Evolutionary conservation across 139 green algal species (phyloP).

Genomic region (Volvox reticuliferus): DNA sequence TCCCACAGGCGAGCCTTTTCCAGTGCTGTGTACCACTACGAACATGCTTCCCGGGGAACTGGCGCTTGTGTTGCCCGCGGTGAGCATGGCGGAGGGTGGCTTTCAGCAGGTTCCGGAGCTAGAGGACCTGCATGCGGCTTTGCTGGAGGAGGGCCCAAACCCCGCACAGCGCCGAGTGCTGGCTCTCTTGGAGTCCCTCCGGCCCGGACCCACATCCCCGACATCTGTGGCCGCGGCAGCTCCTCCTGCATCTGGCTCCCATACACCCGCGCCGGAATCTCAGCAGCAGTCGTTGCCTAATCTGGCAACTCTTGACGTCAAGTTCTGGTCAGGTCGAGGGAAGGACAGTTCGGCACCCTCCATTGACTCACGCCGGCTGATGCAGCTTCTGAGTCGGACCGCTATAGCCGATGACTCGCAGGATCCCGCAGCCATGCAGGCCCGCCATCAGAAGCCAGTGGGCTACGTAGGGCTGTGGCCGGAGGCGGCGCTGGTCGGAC

Average conservation of each 20-base stretch:
- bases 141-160: slow-evolving; percentile 29
- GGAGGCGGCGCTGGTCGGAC: slow-evolving; percentile 56
- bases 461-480: slow-evolving; percentile 68
- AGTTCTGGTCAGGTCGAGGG: slow-evolving; percentile 54
- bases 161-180: slow-evolving; percentile 51
- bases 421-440: slow-evolving; percentile 57
- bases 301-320: slow-evolving; percentile 45
- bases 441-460: slow-evolving; percentile 60
- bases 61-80: slow-evolving; percentile 33
- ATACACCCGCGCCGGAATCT: neutral
- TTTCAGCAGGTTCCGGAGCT: slow-evolving; percentile 47
- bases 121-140: slow-evolving; percentile 52
- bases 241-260: neutral
- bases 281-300: neutral
- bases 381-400: slow-evolving; percentile 51
- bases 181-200: slow-evolving; percentile 39
- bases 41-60: slow-evolving; percentile 33
- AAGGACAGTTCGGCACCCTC: slow-evolving; percentile 38
- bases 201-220: neutral
- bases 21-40: neutral
- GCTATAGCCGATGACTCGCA: slow-evolving; percentile 49
- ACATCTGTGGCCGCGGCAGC: neutral
- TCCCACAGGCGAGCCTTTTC: neutral
- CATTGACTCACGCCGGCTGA: slow-evolving; percentile 42
- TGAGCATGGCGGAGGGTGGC: slow-evolving; percentile 49